These are phyloP conservation scores for Carex littledalei DNA, from an alignment of 176 grass and related monocot species.

Conservation along the genomic window DNA sequence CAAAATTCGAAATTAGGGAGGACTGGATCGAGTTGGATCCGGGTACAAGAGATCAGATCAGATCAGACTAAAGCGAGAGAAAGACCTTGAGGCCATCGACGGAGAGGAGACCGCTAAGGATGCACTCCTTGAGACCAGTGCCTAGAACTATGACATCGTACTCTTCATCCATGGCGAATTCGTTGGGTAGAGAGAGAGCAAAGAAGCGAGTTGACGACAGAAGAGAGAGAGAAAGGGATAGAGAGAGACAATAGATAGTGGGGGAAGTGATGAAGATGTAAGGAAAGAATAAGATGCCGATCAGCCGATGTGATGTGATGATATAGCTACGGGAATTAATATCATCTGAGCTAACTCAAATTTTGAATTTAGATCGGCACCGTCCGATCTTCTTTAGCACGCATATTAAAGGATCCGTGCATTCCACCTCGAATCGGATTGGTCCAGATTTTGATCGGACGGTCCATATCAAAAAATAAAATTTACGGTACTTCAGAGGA, in stretches of 20 bases:
- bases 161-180: conserved; percentile 73
- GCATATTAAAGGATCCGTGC: too few relatives aligned
- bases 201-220: background rate
- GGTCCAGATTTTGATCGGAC: too few relatives aligned
- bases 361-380: too few relatives aligned
- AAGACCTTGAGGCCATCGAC: conserved; percentile 90
- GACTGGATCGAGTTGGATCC: background rate
- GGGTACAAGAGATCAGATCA: background rate
- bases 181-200: background rate
- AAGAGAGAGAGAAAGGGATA: conserved; percentile 9
- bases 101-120: conserved; percentile 92
- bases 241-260: background rate
- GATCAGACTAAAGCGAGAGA: background rate
- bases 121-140: conserved; percentile 96
- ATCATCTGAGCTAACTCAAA: too few relatives aligned
- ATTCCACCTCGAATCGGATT: too few relatives aligned
- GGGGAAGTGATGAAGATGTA: background rate
- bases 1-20: background rate
- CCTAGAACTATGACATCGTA: conserved; percentile 95
- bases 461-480: too few relatives aligned
- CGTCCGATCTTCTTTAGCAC: too few relatives aligned
- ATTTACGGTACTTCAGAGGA: too few relatives aligned
- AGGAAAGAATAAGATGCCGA: conserved; percentile 14
- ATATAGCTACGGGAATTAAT: background rate
- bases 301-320: background rate